Percentiles rank a stretch among this genome's conserved stretches.
These are phyloP conservation scores for Haematococcus sp. DNA, from an alignment of 139 green algal genomes.

Conservation along the genomic window DNA sequence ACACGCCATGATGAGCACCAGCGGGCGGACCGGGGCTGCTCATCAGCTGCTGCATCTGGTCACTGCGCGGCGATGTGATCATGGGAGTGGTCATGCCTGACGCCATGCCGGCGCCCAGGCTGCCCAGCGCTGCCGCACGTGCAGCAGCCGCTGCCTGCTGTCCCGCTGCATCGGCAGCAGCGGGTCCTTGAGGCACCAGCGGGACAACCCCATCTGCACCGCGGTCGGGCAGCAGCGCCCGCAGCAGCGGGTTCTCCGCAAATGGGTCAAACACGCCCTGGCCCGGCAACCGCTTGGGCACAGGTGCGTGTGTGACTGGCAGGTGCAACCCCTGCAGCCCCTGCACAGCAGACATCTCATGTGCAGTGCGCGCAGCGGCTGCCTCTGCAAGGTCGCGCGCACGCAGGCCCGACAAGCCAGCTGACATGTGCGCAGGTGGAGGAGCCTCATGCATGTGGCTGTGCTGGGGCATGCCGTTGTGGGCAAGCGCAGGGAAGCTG, in stretches of 20 bases:
- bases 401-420: too few species aligned
- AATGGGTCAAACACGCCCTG: constrained; percentile 27
- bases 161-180: background rate
- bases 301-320: too few species aligned
- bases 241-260: constrained; percentile 35
- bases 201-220: background rate
- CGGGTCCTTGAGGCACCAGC: background rate
- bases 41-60: background rate
- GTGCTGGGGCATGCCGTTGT: too few species aligned
- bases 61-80: background rate
- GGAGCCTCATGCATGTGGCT: too few species aligned
- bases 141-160: background rate
- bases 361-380: too few species aligned
- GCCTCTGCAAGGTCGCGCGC: too few species aligned
- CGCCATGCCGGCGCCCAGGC: background rate
- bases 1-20: too few species aligned
- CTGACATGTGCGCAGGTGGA: too few species aligned
- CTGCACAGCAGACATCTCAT: too few species aligned
- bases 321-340: too few species aligned
- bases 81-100: background rate
- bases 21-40: too few species aligned
- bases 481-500: too few species aligned
- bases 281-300: background rate
- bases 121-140: background rate
- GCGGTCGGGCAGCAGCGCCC: constrained; percentile 14